phyloP scores from a whole-genome alignment of 495 filamentous ascomycete species.

The Neurospora sp. region DNA sequence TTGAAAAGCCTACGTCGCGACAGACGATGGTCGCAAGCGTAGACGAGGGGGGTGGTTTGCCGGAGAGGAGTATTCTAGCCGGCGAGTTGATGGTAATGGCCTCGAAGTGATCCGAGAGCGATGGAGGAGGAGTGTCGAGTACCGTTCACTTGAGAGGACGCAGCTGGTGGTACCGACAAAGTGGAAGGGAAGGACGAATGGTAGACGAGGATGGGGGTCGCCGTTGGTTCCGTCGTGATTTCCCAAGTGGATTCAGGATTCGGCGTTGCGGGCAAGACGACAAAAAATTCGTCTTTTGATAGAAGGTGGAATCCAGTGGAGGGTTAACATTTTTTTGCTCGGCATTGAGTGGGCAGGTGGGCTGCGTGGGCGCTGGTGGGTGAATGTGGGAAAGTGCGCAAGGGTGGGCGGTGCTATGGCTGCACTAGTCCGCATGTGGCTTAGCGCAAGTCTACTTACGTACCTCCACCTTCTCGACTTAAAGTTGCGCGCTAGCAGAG shows the following conservation, averaged over 20 bases:
- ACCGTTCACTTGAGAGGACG: neutral
- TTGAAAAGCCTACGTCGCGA: constrained; percentile 28
- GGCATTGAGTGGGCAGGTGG: constrained; percentile 9
- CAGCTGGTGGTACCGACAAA: neutral
- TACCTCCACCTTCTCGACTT: neutral
- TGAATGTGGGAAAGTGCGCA: neutral
- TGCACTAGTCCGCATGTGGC: neutral
- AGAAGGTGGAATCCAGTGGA: constrained; percentile 10
- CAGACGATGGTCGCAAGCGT: constrained; percentile 35
- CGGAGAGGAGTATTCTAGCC: constrained; percentile 2
- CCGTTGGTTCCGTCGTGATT: neutral
- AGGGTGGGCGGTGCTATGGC: neutral
- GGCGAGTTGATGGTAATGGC: neutral
- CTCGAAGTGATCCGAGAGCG: neutral
- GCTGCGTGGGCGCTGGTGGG: neutral
- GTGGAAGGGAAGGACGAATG: neutral
- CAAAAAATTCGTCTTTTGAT: neutral
- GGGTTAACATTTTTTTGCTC: constrained; percentile 25
- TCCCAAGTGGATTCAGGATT: neutral
- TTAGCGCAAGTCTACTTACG: constrained; percentile 7
- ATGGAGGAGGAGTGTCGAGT: neutral
- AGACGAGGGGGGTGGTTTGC: constrained; percentile 18
- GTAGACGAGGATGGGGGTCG: neutral
- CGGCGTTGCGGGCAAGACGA: neutral
- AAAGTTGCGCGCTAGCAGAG: neutral